Evolutionary conservation across 2,329 filamentous ascomycete species (phyloP).

Genomic region (Plenodomus lindquistii): DNA sequence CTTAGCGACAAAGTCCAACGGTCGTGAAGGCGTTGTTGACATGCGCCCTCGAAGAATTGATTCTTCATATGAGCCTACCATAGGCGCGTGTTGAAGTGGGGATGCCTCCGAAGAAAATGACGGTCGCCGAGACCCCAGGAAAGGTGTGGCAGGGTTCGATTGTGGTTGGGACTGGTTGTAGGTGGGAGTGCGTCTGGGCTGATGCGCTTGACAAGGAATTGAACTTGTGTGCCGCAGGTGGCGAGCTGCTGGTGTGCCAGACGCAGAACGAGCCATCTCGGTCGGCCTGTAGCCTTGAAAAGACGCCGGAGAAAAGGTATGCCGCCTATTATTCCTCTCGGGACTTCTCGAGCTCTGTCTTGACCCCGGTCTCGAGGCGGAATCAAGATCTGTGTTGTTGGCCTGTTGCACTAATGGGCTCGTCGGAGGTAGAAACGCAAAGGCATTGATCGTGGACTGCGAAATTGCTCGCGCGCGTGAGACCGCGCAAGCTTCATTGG

Average conservation of each 20-base stretch:
- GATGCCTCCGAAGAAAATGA: slow-evolving; percentile 76
- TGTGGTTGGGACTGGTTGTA: slow-evolving; percentile 50
- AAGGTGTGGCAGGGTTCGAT: slow-evolving; percentile 49
- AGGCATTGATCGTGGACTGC: slow-evolving; percentile 73
- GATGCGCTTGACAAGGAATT: slow-evolving; percentile 74
- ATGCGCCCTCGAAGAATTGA: slow-evolving; percentile 93
- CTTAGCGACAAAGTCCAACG: slow-evolving; percentile 89
- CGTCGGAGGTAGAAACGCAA: slow-evolving; percentile 84
- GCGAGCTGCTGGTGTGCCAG: slow-evolving; percentile 35
- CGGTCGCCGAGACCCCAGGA: slow-evolving; percentile 62
- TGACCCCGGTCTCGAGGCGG: slow-evolving; percentile 53
- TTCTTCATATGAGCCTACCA: slow-evolving; percentile 98
- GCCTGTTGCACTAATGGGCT: slow-evolving; percentile 89
- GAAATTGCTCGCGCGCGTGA: slow-evolving; percentile 48
- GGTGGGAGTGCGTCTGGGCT: slow-evolving; percentile 74
- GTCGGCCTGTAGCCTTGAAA: slow-evolving; percentile 56
- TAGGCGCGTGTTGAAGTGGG: slow-evolving; percentile 83
- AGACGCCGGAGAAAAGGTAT: slow-evolving; percentile 70
- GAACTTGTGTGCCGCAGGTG: slow-evolving; percentile 61
- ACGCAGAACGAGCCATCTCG: slow-evolving; percentile 38
- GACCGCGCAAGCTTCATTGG: slow-evolving; percentile 38
- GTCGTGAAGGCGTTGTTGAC: slow-evolving; percentile 93
- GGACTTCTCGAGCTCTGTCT: slow-evolving; percentile 46
- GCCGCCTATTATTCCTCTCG: slow-evolving; percentile 62
- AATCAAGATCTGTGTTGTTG: slow-evolving; percentile 77